Evolutionary conservation across 2,329 filamentous ascomycete genomes (phyloP).

Genomic region (Diaporthe sp.): DNA sequence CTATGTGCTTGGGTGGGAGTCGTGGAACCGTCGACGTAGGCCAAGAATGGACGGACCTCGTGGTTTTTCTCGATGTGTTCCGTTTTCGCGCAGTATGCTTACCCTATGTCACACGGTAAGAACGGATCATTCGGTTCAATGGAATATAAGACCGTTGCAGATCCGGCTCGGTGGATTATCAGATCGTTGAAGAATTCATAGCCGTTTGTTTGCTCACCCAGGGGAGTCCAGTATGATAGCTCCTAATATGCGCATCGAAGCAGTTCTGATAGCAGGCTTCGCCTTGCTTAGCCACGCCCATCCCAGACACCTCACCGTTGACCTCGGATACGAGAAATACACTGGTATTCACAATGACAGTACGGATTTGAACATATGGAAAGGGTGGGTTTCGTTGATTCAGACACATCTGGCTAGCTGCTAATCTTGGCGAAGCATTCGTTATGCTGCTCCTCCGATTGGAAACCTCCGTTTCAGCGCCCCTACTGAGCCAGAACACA

Average conservation of each 20-base stretch:
- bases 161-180: not conserved
- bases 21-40: not conserved
- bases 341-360: not conserved
- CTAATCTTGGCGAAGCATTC: not conserved
- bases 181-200: not conserved
- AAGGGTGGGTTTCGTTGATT: not conserved
- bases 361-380: slow-evolving; percentile 8
- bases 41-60: not conserved
- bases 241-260: not conserved
- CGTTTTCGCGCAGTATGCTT: not conserved
- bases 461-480: slow-evolving; percentile 6
- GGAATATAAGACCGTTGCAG: not conserved
- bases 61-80: not conserved
- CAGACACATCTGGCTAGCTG: not conserved
- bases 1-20: not conserved
- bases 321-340: slow-evolving; percentile 16
- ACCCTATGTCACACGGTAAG: not conserved
- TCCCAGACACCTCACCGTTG: not conserved
- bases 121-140: not conserved
- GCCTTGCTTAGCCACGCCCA: not conserved
- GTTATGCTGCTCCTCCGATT: slow-evolving; percentile 6
- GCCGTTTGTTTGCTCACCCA: not conserved
- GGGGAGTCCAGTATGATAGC: not conserved
- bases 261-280: not conserved
- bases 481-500: not conserved